phyloP scores from a whole-genome alignment of 352 stramenopile genomes.

The Phytophthora palmivora region DNA sequence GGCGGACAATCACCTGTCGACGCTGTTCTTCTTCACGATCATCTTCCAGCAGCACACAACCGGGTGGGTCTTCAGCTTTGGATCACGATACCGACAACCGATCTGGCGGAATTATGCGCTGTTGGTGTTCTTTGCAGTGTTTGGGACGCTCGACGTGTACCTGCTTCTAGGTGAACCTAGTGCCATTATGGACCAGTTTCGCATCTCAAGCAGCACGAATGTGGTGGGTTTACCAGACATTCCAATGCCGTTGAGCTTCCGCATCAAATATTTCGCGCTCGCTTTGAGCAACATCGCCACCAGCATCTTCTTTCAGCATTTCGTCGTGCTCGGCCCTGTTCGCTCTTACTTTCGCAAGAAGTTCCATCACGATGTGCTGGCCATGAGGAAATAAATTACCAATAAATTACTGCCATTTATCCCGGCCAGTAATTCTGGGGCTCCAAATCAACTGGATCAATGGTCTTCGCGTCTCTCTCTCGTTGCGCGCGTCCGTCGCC shows the following conservation, averaged over 20 bases:
- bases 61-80: constrained; percentile 50
- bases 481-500: constrained; percentile 15
- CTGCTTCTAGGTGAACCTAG: constrained; percentile 50
- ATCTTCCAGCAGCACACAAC: constrained; percentile 44
- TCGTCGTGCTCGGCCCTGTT: constrained; percentile 48
- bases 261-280: constrained; percentile 39
- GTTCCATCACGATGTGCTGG: constrained; percentile 40
- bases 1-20: no score
- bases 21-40: constrained; percentile 36
- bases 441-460: constrained; percentile 10
- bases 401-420: no score
- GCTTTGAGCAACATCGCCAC: constrained; percentile 39
- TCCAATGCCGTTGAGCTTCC: constrained; percentile 50
- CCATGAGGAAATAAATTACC: constrained; percentile 45
- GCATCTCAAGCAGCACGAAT: constrained; percentile 60
- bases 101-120: constrained; percentile 56
- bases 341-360: constrained; percentile 44
- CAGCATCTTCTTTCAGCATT: constrained; percentile 42
- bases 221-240: constrained; percentile 56
- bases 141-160: constrained; percentile 45
- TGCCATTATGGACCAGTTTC: constrained; percentile 49
- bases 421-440: constrained; percentile 13
- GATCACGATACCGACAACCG: constrained; percentile 48
- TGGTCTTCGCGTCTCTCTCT: constrained; percentile 28
- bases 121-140: constrained; percentile 35